A percentile compares a stretch with the other conserved stretches of the same genome.
Evolutionary conservation across 257 asterid genomes (phyloP).

Genomic region (Cynanchum wilfordii): DNA sequence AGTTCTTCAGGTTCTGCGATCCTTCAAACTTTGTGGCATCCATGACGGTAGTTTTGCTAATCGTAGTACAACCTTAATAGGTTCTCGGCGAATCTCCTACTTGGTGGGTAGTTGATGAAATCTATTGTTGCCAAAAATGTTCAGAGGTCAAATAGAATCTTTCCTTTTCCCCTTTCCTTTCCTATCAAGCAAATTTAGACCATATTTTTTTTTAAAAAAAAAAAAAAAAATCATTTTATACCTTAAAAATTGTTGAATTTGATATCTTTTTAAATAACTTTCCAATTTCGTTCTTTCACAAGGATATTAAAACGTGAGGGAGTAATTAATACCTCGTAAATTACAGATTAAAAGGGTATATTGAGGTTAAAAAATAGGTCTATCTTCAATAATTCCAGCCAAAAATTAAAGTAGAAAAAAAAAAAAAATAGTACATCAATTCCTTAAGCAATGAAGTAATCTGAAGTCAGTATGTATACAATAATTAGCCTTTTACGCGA

Average conservation of each 20-base stretch:
- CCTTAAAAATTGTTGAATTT: too few species aligned
- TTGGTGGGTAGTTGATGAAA: background rate
- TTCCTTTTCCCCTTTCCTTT: too few species aligned
- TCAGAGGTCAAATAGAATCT: background rate
- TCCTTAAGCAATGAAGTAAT: background rate
- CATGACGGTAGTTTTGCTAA: constrained; percentile 22
- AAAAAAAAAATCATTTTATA: too few species aligned
- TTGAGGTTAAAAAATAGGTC: too few species aligned
- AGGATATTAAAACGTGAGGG: background rate
- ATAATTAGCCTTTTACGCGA: background rate
- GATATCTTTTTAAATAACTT: too few species aligned
- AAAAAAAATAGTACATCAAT: background rate
- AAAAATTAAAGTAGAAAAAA: background rate
- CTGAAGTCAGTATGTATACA: background rate
- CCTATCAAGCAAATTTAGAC: too few species aligned
- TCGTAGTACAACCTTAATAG: background rate
- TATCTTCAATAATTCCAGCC: background rate
- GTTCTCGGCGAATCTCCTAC: background rate
- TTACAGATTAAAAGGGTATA: too few species aligned
- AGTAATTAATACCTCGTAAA: background rate
- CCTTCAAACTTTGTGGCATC: constrained; percentile 19
- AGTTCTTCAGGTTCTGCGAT: constrained; percentile 34
- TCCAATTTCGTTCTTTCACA: too few species aligned
- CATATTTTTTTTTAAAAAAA: too few species aligned
- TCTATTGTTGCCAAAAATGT: background rate